These are phyloP conservation scores for Penicillium ucsense DNA, from an alignment of 495 filamentous ascomycete genomes.

Conservation along the genomic window DNA sequence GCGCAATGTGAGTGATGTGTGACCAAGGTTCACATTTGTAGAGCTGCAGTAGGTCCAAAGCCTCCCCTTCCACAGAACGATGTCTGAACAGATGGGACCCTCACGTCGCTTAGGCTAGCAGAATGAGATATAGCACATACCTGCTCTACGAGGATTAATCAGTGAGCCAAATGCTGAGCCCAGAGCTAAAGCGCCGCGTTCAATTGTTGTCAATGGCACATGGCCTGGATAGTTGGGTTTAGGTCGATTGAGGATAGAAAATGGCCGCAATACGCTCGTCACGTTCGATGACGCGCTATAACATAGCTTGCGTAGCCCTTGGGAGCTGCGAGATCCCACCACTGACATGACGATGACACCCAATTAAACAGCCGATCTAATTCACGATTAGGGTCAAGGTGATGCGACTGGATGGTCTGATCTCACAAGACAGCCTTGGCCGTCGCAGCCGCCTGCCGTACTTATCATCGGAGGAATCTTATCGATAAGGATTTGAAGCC, in stretches of 20 bases:
- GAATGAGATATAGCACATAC: conserved; percentile 23
- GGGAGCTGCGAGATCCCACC: conserved; percentile 17
- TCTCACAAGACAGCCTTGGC: conserved; percentile 11
- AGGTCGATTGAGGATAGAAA: conserved; percentile 74
- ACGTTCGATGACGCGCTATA: neutral
- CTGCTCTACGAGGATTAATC: conserved; percentile 67
- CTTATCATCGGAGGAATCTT: conserved; percentile 1
- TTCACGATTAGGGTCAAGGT: neutral
- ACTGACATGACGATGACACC: conserved; percentile 20
- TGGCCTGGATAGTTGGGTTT: conserved; percentile 72
- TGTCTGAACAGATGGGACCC: too few species aligned
- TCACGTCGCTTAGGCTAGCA: too few species aligned
- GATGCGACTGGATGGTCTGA: conserved; percentile 19
- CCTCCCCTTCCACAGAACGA: too few species aligned
- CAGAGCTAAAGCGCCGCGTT: conserved; percentile 66
- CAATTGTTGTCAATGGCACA: conserved; percentile 72
- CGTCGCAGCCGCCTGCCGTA: conserved; percentile 17
- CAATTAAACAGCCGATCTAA: too few species aligned
- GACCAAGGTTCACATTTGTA: neutral
- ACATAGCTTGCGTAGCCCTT: conserved; percentile 10
- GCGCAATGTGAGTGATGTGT: neutral
- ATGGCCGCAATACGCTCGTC: conserved; percentile 28
- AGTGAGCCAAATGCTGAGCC: conserved; percentile 77
- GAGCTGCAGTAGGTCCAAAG: too few species aligned
- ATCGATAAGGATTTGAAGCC: conserved; percentile 12